Evolutionary conservation across 2,329 filamentous ascomycete genomes (phyloP), one percentile per base, ranked within the genome.

Genomic region (Atkinsonella texensis): DNA sequence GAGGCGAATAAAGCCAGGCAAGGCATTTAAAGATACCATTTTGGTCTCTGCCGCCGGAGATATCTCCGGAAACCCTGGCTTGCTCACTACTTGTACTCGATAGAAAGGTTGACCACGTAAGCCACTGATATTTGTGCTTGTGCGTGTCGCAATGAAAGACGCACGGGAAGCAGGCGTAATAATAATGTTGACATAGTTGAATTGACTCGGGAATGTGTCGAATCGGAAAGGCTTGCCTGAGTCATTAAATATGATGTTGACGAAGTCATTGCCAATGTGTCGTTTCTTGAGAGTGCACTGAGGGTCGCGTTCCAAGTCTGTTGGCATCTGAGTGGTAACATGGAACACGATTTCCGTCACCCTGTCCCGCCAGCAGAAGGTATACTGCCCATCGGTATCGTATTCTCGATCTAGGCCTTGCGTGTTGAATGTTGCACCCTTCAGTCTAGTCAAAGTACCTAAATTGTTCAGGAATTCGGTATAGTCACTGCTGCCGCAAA

Each of bases 221-320:
- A 95, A 95, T 50, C 80, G 78, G 71, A 95, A 97, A 0, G 87
- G 85, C 46, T 84, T 68, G n/a, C 93, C 91, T 2, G 90, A 96
- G 62, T 95, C 89, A 65, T 98, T 98, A 76, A 94, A 98, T 53
- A 98, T 85, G 59, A 98, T 95, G 64, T 95, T 97, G 63, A 98
- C 93, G 65, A 88, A 95, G 67, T 97, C 93, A 63, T 98, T 98
- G 53, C 93, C 93, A 54, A 97, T 93, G 63, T 97, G 94, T 2
- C 83, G 79, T 69, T 98, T 98, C 73, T 98, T 98, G 65, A 81
- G 77, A 55, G 84, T 83, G 62, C 85, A 89, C 55, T 81, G 77
- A 10, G 85, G 80, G 60, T 95, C 89, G 32, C 80, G 76, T 50
- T 89, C 81, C 13, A 84, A 72, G 62, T 94, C 80, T 10, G 89